Base-by-base conservation (phyloP, 1,139 yeast genomes). In the Pneumocystis oryctolagi region DNA sequence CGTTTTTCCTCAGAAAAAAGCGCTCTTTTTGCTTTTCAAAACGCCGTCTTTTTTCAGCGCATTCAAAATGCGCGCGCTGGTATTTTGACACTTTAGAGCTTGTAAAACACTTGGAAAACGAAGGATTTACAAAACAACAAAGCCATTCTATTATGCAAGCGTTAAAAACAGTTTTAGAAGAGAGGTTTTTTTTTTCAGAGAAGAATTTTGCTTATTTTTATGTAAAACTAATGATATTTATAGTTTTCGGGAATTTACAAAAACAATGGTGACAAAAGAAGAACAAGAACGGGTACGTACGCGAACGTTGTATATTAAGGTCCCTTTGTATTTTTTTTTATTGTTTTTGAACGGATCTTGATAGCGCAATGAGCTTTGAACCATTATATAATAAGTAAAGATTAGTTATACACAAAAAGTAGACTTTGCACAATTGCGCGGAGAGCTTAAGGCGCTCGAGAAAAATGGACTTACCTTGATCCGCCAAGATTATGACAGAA, bases 371-470 rank as follows among this genome's bases (percentile, higher is more conserved):
- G 14, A 12, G 6, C 3, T 37, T 37, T 28, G 12, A 57, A 57
- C 28, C 9, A 12, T 12, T 28, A 6, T n/a, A n/a, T 47, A 57
- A 37, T 57, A 5, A 61, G 83, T 89, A 25, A 84, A 92, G 66
- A 82, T 90, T 69, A 85, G 96, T 6, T 92, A 92, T 73, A 96
- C 90, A 71, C 98, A 92, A 70, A 88, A 92, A 70, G 97, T 92
- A 39, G 97, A 90, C 73, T 92, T 92, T 78, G 95, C 96, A 59
- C 90, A 90, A 72, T 80, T 90, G 66, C 86, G 89, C 72, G 95
- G 95, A 47, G 97, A 90, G 73, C 78, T 90, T 63, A 90, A 87
- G 71, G 84, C 90, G 60, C 82, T 88, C 76, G 98, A 92, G 75
- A 84, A 85, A 72, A 81, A 89, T 16, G 97, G 92, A 70, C 86